Evolutionary conservation across 2,329 filamentous ascomycete genomes (phyloP), one percentile per base, ranked within the genome.

Genomic region (Elsinoe fawcettii): DNA sequence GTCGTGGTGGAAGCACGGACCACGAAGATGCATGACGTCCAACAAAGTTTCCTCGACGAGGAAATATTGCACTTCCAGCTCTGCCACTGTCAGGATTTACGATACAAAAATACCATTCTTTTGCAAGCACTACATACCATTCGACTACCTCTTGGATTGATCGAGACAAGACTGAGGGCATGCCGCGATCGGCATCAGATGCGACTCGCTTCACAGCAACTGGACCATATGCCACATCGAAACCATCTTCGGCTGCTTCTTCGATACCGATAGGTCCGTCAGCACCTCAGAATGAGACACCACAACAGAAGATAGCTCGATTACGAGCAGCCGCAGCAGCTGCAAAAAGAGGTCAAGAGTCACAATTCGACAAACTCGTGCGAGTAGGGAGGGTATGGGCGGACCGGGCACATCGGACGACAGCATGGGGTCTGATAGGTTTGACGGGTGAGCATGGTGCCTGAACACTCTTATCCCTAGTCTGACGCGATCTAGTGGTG

Each of bases 161-260:
- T 32, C 11, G 3, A 9, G 16, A 32, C 25, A n/a, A 36, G 14
- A 16, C 22, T 7, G 32, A 23, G 44, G 54, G 7, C 18, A 77
- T 77, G 75, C 79, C 86, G 60, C 85, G 86, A 69, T 88, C 83
- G 73, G 84, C 87, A 69, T 82, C 82, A 65, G 88, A 91, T 70
- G 88, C 88, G 63, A 93, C 88, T 66, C 85, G 87, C 68, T 93
- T 88, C 72, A 88, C 85, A 14, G 75, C 83, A 23, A 86, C 83
- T 16, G 82, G 79, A 60, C 84, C 84, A 34, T 87, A 90, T 73
- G 87, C 86, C 65, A 79, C 80, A 62, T 82, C 83, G 63, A 87
- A 87, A 69, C 71, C 78, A 41, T 70, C 73, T 25, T 66, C 71
- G 55, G 66, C 69, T 37, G 71, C 55, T 14, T 59, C 43, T 11